Conservation (phyloP, 345 rosid species). For the Sisymbrium altissimum region DNA sequence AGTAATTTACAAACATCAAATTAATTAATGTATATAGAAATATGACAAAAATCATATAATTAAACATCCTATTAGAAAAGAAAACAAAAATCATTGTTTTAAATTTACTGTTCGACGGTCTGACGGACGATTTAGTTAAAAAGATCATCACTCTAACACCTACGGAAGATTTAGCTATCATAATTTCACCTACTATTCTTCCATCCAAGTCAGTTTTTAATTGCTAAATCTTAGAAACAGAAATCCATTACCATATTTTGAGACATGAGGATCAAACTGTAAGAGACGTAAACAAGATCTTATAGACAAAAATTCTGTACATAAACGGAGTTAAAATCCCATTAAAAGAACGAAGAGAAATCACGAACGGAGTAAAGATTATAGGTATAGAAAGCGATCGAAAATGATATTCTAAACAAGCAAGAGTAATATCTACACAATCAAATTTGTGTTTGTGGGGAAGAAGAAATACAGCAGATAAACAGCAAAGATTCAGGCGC, state of each 20-base stretch:
- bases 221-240: background rate
- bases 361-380: background rate
- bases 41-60: background rate
- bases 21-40: background rate
- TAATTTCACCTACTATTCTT: slow-evolving; percentile 8
- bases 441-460: background rate
- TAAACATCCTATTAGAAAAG: too few relatives aligned
- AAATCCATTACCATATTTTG: background rate
- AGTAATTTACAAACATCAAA: too few relatives aligned
- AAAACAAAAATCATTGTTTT: background rate
- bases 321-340: background rate
- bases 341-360: background rate
- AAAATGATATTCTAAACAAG: background rate
- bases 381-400: slow-evolving; percentile 20
- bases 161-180: background rate
- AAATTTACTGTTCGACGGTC: background rate
- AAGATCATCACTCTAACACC: background rate
- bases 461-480: background rate
- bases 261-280: background rate
- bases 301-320: background rate
- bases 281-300: background rate
- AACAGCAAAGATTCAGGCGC: slow-evolving; percentile 12
- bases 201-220: background rate
- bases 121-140: background rate
- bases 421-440: slow-evolving; percentile 1